Evolutionary conservation across 345 rosid species (phyloP).

Genomic region (Fremontodendron californicum): DNA sequence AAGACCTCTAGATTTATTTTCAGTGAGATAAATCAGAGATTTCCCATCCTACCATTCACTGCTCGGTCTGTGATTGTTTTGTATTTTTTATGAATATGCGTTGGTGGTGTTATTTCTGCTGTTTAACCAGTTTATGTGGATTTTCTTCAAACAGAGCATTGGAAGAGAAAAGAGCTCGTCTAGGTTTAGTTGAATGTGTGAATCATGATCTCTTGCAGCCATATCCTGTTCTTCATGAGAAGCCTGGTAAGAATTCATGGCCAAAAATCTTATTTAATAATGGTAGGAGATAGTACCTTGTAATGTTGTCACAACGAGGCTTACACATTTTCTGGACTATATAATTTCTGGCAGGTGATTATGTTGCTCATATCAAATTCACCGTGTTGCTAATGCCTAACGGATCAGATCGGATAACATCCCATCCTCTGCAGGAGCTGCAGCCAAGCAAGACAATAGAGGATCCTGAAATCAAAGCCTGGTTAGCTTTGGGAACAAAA

Average conservation of each 20-base stretch:
- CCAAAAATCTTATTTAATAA: neutral
- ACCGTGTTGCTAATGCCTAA: conserved; percentile 93
- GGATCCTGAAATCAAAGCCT: conserved; percentile 91
- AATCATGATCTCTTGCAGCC: conserved; percentile 94
- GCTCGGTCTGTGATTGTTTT: conserved; percentile 58
- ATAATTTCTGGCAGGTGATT: conserved; percentile 62
- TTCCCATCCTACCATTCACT: conserved; percentile 80
- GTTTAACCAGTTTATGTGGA: neutral
- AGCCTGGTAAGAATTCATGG: conserved; percentile 53
- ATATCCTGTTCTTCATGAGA: conserved; percentile 94
- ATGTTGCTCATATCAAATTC: conserved; percentile 85
- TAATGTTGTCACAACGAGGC: neutral
- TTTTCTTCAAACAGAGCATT: conserved; percentile 52
- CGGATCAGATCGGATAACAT: conserved; percentile 85
- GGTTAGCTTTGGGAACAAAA: conserved; percentile 87
- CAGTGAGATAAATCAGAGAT: conserved; percentile 84
- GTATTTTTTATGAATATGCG: neutral
- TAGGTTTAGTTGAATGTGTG: conserved; percentile 94
- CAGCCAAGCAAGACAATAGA: conserved; percentile 67
- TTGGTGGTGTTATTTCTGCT: neutral
- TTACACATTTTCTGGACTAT: neutral
- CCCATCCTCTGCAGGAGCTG: conserved; percentile 75
- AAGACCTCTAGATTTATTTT: conserved; percentile 95
- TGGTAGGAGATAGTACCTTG: neutral
- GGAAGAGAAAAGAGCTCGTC: conserved; percentile 94